Evolutionary conservation across 306 rosid species (phyloP).

Genomic region (Betula pendula): DNA sequence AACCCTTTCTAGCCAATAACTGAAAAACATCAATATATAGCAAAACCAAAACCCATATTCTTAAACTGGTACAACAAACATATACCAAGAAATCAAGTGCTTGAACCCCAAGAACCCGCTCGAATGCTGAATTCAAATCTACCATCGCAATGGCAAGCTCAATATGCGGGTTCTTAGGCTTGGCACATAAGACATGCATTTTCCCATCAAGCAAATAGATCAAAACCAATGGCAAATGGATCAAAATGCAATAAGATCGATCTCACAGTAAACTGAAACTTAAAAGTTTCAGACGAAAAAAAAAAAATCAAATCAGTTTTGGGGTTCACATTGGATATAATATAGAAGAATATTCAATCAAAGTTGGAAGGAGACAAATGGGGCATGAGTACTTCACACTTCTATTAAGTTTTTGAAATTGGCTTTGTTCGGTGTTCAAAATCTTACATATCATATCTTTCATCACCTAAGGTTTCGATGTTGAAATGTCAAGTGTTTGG

Average conservation of each 20-base stretch:
- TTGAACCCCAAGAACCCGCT: conserved; percentile 28
- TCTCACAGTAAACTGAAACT: conserved; percentile 56
- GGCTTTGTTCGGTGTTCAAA: too few species aligned
- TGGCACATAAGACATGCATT: conserved; percentile 26
- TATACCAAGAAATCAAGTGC: conserved; percentile 63
- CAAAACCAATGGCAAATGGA: conserved; percentile 56
- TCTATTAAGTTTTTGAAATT: too few species aligned
- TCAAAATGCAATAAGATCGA: conserved; percentile 62
- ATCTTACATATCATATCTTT: too few species aligned
- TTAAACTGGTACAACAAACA: conserved; percentile 55
- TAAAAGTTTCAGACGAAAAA: conserved; percentile 40
- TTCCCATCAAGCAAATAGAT: conserved; percentile 57
- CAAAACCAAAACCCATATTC: conserved; percentile 42
- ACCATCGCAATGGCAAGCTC: conserved; percentile 48
- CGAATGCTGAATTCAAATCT: conserved; percentile 24
- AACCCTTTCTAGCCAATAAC: conserved; percentile 34
- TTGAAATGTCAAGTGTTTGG: too few species aligned
- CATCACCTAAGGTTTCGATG: too few species aligned
- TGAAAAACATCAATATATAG: conserved; percentile 44
- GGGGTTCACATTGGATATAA: conserved; percentile 47
- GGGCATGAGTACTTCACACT: conserved; percentile 47
- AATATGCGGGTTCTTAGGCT: conserved; percentile 25
- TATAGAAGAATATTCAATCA: conserved; percentile 49
- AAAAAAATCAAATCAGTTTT: conserved; percentile 56
- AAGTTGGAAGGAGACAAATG: conserved; percentile 56